Conservation (phyloP, 2,329 filamentous ascomycete species). For the Ophiocordyceps camponoti-rufipedis region DNA sequence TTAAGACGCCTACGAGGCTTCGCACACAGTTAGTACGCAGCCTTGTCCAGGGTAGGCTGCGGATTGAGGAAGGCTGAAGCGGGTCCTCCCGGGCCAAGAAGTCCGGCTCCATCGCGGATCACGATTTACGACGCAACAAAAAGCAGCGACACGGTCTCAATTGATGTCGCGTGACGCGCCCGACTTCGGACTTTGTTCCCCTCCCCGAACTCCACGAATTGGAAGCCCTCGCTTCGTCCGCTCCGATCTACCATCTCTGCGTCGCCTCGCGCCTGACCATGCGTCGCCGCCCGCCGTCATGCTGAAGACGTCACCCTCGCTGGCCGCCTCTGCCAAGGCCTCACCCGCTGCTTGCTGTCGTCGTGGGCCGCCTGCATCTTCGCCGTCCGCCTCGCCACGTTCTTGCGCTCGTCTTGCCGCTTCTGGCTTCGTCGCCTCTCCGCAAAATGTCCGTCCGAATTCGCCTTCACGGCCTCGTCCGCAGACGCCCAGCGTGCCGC, state of each 20-base stretch:
- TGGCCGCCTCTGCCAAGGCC: constrained; percentile 30
- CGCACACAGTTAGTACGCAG: not conserved
- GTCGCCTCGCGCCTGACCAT: constrained; percentile 18
- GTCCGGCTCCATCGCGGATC: not conserved
- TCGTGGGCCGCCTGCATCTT: constrained; percentile 8
- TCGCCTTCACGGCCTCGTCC: constrained; percentile 9
- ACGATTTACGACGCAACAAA: no score
- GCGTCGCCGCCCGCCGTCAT: constrained; percentile 28
- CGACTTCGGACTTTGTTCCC: not conserved
- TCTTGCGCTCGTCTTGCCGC: constrained; percentile 5
- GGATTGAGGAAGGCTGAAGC: not conserved
- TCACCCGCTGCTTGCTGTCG: constrained; percentile 28
- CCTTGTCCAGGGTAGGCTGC: not conserved
- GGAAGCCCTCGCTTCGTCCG: not conserved
- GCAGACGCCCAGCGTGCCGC: constrained; percentile 1
- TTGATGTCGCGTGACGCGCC: no score
- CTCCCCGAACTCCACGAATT: not conserved
- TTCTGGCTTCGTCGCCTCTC: not conserved
- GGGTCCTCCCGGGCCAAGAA: not conserved
- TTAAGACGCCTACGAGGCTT: not conserved
- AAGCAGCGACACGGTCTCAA: no score
- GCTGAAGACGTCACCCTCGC: constrained; percentile 39
- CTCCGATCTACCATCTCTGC: not conserved
- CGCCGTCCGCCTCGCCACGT: not conserved
- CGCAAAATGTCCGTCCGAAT: not conserved